Conservation (phyloP, 2,329 filamentous ascomycete genomes). For the Corinectria fuckeliana region DNA sequence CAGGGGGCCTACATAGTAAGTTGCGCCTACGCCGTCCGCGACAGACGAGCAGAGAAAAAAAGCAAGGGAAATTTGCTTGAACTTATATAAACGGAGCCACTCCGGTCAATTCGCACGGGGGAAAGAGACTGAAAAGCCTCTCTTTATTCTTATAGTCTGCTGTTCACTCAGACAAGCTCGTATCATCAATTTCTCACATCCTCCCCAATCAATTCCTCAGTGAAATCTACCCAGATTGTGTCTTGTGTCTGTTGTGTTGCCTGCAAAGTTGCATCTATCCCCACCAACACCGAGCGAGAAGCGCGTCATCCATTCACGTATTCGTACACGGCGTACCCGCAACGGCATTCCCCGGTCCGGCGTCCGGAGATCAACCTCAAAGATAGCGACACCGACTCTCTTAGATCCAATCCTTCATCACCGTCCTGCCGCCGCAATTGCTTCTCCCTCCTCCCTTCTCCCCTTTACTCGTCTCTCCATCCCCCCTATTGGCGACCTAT, state of each 20-base stretch:
- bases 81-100: conserved; percentile 2
- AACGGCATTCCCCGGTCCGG: conserved; percentile 30
- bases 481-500: not conserved
- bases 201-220: not conserved
- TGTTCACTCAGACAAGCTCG: not conserved
- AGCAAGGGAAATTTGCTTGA: not conserved
- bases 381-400: conserved; percentile 11
- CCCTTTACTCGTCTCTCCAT: not conserved
- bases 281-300: not conserved
- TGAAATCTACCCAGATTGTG: not conserved
- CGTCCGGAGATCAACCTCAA: conserved; percentile 15
- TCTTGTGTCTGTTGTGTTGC: not conserved
- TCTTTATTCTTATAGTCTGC: not conserved
- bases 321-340: conserved; percentile 23
- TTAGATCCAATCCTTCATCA: conserved; percentile 10
- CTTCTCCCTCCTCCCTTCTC: not conserved
- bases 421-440: conserved; percentile 2
- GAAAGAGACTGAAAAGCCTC: not conserved
- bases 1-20: too few relatives aligned
- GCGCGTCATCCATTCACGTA: not conserved
- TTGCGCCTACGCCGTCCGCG: not conserved
- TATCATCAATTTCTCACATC: conserved; percentile 2
- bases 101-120: conserved; percentile 9
- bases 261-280: not conserved
- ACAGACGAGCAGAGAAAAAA: not conserved